Conservation (phyloP, 768 basidiomycete species). For the Sporobolomyces roseus region DNA sequence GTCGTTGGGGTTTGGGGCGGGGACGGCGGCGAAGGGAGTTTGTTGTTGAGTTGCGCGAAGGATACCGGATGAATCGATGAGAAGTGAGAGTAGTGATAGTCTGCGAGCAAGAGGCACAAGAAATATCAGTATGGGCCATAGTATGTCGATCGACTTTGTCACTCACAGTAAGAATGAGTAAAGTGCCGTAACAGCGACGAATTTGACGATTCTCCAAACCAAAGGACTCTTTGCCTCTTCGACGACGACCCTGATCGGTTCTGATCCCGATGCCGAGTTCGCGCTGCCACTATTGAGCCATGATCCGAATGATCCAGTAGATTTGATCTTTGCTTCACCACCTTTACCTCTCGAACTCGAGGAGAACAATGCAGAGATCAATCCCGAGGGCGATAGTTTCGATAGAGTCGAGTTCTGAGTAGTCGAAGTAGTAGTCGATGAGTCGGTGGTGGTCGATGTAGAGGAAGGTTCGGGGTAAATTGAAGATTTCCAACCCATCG, state of each 20-base stretch:
- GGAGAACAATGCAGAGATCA: constrained; percentile 41
- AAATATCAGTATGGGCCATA: too few relatives aligned
- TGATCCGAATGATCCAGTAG: constrained; percentile 18
- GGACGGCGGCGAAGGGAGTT: constrained; percentile 73
- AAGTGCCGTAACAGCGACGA: constrained; percentile 28
- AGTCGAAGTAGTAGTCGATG: not conserved
- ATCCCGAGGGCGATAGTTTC: constrained; percentile 48
- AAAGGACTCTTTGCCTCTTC: constrained; percentile 64
- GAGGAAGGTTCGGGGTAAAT: constrained; percentile 11
- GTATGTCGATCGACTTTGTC: constrained; percentile 55
- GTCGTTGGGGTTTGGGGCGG: constrained; percentile 35
- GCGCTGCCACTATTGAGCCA: constrained; percentile 46
- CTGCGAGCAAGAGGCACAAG: constrained; percentile 48
- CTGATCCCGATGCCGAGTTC: constrained; percentile 51
- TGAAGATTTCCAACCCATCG: not conserved
- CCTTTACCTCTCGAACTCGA: constrained; percentile 18
- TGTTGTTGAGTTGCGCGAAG: constrained; percentile 75
- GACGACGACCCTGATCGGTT: constrained; percentile 75
- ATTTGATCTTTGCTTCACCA: constrained; percentile 32
- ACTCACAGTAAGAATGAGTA: constrained; percentile 50
- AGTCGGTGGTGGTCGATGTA: not conserved
- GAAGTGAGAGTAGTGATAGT: constrained; percentile 76
- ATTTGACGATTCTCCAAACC: constrained; percentile 27
- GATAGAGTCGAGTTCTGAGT: not conserved
- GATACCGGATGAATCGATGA: constrained; percentile 88